These are phyloP conservation scores for Tuber borchii DNA, from an alignment of 495 filamentous ascomycete species.

Conservation along the genomic window DNA sequence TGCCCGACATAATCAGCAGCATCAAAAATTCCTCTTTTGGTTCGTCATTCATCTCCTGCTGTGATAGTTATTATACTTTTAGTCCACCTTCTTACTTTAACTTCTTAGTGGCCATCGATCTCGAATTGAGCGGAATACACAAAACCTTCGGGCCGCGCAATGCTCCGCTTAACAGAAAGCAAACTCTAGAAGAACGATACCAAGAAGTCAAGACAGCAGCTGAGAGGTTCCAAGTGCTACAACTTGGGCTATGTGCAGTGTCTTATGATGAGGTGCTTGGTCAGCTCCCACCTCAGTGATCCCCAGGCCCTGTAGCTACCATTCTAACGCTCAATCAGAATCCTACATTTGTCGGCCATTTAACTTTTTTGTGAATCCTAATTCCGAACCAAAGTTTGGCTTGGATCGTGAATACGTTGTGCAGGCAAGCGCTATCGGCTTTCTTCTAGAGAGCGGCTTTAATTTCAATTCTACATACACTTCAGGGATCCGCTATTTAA, in stretches of 20 bases:
- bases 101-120: constrained; percentile 55
- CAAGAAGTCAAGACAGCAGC: constrained; percentile 58
- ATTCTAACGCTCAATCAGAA: constrained; percentile 38
- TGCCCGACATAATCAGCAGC: constrained; percentile 56
- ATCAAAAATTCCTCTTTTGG: constrained; percentile 58
- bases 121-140: constrained; percentile 69
- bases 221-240: constrained; percentile 64
- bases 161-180: constrained; percentile 32
- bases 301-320: neutral
- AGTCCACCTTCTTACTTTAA: constrained; percentile 2
- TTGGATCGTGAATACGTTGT: constrained; percentile 44
- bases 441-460: constrained; percentile 59
- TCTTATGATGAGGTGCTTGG: constrained; percentile 15
- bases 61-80: neutral
- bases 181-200: constrained; percentile 60
- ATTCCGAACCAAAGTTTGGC: constrained; percentile 33
- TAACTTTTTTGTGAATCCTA: constrained; percentile 61
- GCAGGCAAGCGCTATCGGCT: constrained; percentile 53
- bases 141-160: constrained; percentile 38
- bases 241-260: constrained; percentile 56
- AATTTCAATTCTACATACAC: constrained; percentile 53
- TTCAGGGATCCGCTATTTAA: constrained; percentile 63
- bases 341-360: constrained; percentile 60
- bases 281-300: constrained; percentile 13
- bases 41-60: constrained; percentile 10